Base-by-base conservation (phyloP, 2,329 filamentous ascomycete species). In the Cephalotrichum gorgonifer region DNA sequence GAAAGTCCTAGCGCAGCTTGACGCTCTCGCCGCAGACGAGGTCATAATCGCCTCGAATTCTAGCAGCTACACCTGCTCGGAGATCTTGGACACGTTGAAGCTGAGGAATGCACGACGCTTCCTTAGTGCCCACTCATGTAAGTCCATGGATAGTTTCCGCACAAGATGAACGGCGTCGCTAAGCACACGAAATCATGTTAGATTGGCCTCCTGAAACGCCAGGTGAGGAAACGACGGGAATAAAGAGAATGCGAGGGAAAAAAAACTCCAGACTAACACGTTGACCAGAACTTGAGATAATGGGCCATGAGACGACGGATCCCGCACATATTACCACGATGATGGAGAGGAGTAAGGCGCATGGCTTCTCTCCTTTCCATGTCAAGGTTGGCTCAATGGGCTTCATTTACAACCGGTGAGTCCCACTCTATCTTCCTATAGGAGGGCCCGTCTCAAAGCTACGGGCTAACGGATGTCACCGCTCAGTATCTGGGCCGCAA, bases 31-130 rank as follows among this genome's bases (percentile, higher is more conserved):
- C 0, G 54, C 58, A 0, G 50, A 57, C 1, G 59, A 64, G 1
- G 64, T 64, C 0, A 66, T 72, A 6, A 64, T 74, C 42, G 70
- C 67, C 0, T 71, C 68, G 0, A 74, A 74, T 47, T 73, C 71
- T 1, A 72, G 69, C 50, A 72, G 69, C 46, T 72, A 70, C 52
- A 63, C 64, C 6, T 70, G 67, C 20, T 58, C 59, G 0, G 68
- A 72, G 45, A 70, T 73, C n/a, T 51, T 71, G 1, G 56, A 66
- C 1, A 60, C 59, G 0, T 48, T 72, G 22, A 52, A 53, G 0
- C 43, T 72, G 9, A 62, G 59, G 26, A 56, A 66, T 12, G 56
- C 55, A 6, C 54, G 57, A 0, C 59, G 70, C 2, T 54, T 73
- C 17, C 53, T 71, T 25, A 73, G 70, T 49, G 63, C 65, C 4